Conservation (phyloP, 2,329 filamentous ascomycete species). For the Beauveria sp. region DNA sequence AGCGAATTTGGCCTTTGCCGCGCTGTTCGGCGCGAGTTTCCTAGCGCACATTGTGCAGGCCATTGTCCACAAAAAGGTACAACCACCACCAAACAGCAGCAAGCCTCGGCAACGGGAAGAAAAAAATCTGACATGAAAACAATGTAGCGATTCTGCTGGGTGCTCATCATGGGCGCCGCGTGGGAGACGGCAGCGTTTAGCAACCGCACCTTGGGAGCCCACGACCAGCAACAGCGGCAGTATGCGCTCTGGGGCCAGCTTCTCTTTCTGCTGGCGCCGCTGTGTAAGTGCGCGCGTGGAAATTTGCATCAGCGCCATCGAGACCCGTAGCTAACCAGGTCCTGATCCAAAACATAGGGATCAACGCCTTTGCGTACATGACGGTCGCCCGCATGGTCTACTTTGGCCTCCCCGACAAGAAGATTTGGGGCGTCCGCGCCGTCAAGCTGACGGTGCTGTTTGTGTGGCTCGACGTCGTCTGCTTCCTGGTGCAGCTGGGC, state of each 20-base stretch:
- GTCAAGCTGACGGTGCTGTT: conserved; percentile 36
- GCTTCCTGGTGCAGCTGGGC: conserved; percentile 37
- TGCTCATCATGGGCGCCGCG: conserved; percentile 30
- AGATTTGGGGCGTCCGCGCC: conserved; percentile 27
- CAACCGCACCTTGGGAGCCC: conserved; percentile 27
- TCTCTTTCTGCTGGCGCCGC: conserved; percentile 33
- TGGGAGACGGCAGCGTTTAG: conserved; percentile 34
- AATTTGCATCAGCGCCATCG: too few relatives aligned
- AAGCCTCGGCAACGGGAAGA: background rate
- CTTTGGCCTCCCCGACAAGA: conserved; percentile 30
- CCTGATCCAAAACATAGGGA: conserved; percentile 20
- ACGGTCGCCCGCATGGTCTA: conserved; percentile 32
- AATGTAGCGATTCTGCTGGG: conserved; percentile 28
- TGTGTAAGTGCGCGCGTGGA: conserved; percentile 23
- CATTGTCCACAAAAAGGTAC: conserved; percentile 24
- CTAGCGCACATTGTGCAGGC: conserved; percentile 23
- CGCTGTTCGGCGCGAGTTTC: conserved; percentile 23
- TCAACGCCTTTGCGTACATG: conserved; percentile 40
- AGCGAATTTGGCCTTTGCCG: conserved; percentile 26
- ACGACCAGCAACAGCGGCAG: conserved; percentile 29
- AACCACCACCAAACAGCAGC: background rate
- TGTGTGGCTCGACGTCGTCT: conserved; percentile 39
- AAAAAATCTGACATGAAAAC: background rate
- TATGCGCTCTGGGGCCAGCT: conserved; percentile 26
- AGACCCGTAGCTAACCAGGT: background rate